Evolutionary conservation across 2,329 filamentous ascomycete genomes (phyloP), one percentile per base, ranked within the genome.

Genomic region (Torrubiella hemipterigena): DNA sequence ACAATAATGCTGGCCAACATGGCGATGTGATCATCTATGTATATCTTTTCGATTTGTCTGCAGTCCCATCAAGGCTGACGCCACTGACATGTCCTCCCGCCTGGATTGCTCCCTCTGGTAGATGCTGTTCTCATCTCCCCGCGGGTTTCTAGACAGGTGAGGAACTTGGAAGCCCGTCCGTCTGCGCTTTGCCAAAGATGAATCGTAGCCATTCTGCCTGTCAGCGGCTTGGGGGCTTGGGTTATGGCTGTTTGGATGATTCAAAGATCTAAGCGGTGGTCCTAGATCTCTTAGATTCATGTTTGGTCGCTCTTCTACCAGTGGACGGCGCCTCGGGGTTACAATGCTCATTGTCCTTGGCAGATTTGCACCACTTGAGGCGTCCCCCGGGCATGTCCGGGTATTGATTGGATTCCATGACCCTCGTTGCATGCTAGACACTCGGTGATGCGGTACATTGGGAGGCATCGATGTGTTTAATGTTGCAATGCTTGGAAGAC

Each of bases 1-100:
- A 12, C 6, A 24, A 6, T 6, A 5, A 14, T 8, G 20, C 20
- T 8, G 8, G 20, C 20, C 8, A 22, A 22, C n/a, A 8, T 22
- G 8, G 8, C 20, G n/a, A n/a, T 22, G 20, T 22, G 20, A 24
- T 24, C 22, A 24, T n/a, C 18, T 3, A 14, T 21, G 16, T 18
- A 20, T 24, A n/a, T 14, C 16, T n/a, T n/a, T 6, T 39, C 39
- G n/a, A n/a, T n/a, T n/a, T 16, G 22, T 29, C 4, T 35, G 35
- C 9, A 42, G 17, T 9, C 37, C 37, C 24, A 42, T 20, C 14
- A 42, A 32, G 6, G 30, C 35, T 9, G 18, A 36, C 0, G 40
- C 40, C 8, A 37, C 40, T n/a, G 27, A 34, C 15, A 31, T 32
- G 18, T 37, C 35, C 23, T 35, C 33, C 21, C 30, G 29, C 27